These are phyloP conservation scores for Phytophthora pseudosyringae DNA, from an alignment of 352 stramenopile genomes.

Conservation along the genomic window DNA sequence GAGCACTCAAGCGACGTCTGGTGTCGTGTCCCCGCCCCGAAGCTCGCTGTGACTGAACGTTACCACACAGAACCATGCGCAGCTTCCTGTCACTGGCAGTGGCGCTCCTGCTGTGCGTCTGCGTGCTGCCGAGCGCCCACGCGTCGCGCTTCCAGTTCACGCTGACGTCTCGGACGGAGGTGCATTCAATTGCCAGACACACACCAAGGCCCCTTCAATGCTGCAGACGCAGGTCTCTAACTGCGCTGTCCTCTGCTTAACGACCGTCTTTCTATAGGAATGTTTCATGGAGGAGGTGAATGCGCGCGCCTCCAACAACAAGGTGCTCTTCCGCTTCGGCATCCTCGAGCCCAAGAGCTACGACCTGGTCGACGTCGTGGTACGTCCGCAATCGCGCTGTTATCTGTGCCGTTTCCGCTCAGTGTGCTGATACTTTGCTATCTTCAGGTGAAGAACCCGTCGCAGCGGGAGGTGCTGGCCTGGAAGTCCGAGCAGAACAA, in stretches of 20 bases:
- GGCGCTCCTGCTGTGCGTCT: conserved; percentile 24
- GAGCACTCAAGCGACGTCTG: conserved; percentile 1
- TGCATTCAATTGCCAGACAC: conserved; percentile 9
- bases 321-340: conserved; percentile 68
- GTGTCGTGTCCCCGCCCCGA: no score
- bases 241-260: not conserved
- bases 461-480: conserved; percentile 46
- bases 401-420: not conserved
- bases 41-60: no score
- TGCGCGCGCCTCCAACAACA: conserved; percentile 59
- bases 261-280: conserved; percentile 37
- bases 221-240: not conserved
- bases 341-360: conserved; percentile 60
- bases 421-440: not conserved
- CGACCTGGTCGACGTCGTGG: conserved; percentile 60
- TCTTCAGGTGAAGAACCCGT: conserved; percentile 60
- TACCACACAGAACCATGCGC: conserved; percentile 17
- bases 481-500: conserved; percentile 76
- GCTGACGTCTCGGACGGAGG: conserved; percentile 47
- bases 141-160: conserved; percentile 62
- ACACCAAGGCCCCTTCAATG: not conserved
- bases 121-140: conserved; percentile 13
- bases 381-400: conserved; percentile 24
- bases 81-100: conserved; percentile 22
- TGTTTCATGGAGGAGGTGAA: conserved; percentile 69